Percentiles rank a stretch among this genome's conserved stretches.
These are phyloP conservation scores for Pulveroboletus sp. DNA, from an alignment of 1,284 basidiomycete genomes.

Conservation along the genomic window DNA sequence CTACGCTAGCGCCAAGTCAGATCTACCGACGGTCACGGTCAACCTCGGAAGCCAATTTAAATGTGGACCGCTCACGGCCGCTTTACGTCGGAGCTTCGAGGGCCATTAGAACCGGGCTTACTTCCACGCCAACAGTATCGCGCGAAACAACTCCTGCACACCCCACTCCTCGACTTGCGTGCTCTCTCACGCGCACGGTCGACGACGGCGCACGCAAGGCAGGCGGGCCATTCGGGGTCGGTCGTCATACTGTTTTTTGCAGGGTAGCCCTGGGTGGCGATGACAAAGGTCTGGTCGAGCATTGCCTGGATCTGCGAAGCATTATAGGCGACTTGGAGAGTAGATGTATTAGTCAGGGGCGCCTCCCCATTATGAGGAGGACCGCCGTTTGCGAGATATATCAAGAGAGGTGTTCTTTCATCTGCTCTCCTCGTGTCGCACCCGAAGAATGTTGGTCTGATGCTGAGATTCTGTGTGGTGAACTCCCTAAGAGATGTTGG, in stretches of 20 bases:
- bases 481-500: slow-evolving; percentile 38
- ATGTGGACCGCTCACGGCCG: background rate
- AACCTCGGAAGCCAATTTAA: slow-evolving; percentile 7
- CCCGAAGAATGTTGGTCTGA: slow-evolving; percentile 48
- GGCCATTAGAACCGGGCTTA: background rate
- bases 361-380: slow-evolving; percentile 42
- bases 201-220: slow-evolving; percentile 47
- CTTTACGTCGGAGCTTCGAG: background rate
- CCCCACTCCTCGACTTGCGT: slow-evolving; percentile 37
- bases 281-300: slow-evolving; percentile 43
- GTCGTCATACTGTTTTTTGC: slow-evolving; percentile 6
- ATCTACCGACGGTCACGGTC: slow-evolving; percentile 18
- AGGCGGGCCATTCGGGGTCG: slow-evolving; percentile 46
- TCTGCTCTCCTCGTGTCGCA: slow-evolving; percentile 34
- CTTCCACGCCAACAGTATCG: slow-evolving; percentile 44
- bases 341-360: slow-evolving; percentile 45
- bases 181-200: slow-evolving; percentile 40
- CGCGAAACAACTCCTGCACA: slow-evolving; percentile 42
- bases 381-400: slow-evolving; percentile 47
- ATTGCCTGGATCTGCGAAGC: slow-evolving; percentile 40
- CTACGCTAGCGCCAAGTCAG: slow-evolving; percentile 15
- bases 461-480: slow-evolving; percentile 38
- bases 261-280: slow-evolving; percentile 45
- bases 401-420: slow-evolving; percentile 36
- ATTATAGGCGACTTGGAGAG: slow-evolving; percentile 37